phyloP scores from a whole-genome alignment of 2,329 filamentous ascomycete species.

The Nigrospora osmanthi region DNA sequence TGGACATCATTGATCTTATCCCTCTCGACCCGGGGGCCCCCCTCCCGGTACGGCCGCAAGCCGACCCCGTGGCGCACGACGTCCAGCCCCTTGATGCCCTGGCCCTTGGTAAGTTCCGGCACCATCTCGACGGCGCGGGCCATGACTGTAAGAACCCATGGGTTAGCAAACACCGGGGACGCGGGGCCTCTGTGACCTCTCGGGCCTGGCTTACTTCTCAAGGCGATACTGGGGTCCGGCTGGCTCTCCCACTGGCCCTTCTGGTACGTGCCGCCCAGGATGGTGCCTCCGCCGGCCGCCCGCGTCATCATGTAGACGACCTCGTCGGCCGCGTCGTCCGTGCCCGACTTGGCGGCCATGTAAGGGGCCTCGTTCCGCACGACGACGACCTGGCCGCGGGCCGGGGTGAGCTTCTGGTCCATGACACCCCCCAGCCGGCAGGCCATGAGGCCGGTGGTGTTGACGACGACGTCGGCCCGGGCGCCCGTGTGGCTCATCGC shows the following conservation, averaged over 20 bases:
- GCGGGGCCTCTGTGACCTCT: too few species aligned
- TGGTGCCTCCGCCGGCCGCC: slow-evolving; percentile 70
- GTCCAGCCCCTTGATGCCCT: slow-evolving; percentile 65
- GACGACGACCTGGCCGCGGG: slow-evolving; percentile 75
- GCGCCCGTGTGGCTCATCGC: slow-evolving; percentile 47
- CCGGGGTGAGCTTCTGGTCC: slow-evolving; percentile 66
- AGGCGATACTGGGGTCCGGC: slow-evolving; percentile 71
- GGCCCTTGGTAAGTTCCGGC: slow-evolving; percentile 55
- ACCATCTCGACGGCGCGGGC: slow-evolving; percentile 59
- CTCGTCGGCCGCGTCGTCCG: slow-evolving; percentile 66
- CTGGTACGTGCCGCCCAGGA: slow-evolving; percentile 81
- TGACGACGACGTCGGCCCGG: slow-evolving; percentile 64
- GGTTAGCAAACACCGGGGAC: too few species aligned
- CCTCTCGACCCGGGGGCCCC: slow-evolving; percentile 68
- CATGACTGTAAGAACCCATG: slow-evolving; percentile 49
- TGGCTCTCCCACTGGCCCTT: slow-evolving; percentile 71
- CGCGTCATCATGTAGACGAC: slow-evolving; percentile 76
- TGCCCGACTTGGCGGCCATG: slow-evolving; percentile 65
- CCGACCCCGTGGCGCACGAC: slow-evolving; percentile 79
- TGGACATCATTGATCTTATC: slow-evolving; percentile 55
- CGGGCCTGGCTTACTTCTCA: slow-evolving; percentile 38
- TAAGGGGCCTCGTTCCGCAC: slow-evolving; percentile 69
- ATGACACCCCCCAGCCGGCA: slow-evolving; percentile 72
- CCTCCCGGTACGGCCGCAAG: slow-evolving; percentile 64
- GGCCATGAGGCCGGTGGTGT: slow-evolving; percentile 76